These are phyloP conservation scores for Cordyceps militaris DNA, from an alignment of 2,329 filamentous ascomycete genomes.

Conservation along the genomic window DNA sequence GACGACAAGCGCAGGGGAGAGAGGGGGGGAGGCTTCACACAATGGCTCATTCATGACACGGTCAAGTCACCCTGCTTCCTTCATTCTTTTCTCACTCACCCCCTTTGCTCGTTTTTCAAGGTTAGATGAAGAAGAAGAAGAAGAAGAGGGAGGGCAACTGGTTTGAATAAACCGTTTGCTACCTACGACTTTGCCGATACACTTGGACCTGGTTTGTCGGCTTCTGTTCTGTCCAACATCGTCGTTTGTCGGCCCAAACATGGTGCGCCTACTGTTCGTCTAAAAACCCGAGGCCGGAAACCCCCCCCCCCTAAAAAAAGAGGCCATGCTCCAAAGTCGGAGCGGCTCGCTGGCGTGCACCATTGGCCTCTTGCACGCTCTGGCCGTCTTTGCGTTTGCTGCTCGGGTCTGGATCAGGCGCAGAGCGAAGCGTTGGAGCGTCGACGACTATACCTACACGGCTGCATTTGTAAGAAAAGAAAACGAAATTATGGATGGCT, in stretches of 20 bases:
- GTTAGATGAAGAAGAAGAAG: not conserved
- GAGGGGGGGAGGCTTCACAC: not conserved
- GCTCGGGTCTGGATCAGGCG: not conserved
- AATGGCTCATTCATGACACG: not conserved
- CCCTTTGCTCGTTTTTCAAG: too few relatives aligned
- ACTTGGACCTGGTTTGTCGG: too few relatives aligned
- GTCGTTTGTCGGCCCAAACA: too few relatives aligned
- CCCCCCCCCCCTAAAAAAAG: too few relatives aligned
- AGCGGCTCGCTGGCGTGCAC: not conserved
- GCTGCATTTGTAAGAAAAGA: constrained; percentile 2
- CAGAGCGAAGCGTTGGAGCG: not conserved
- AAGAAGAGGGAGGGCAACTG: too few relatives aligned
- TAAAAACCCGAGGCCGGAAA: not conserved
- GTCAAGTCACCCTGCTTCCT: not conserved
- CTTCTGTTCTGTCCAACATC: too few relatives aligned
- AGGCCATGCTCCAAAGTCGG: not conserved
- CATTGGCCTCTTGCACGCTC: not conserved
- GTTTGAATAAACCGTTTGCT: too few relatives aligned
- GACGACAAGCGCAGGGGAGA: not conserved
- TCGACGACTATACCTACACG: constrained; percentile 4
- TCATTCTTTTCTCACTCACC: not conserved
- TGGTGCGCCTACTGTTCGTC: too few relatives aligned
- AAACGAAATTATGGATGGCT: too few relatives aligned
- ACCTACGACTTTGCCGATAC: too few relatives aligned
- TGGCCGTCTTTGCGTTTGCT: not conserved